Percentiles rank a stretch among this genome's conserved stretches.
These are phyloP conservation scores for Balansia obtecta DNA, from an alignment of 2,329 filamentous ascomycete species.

Conservation along the genomic window DNA sequence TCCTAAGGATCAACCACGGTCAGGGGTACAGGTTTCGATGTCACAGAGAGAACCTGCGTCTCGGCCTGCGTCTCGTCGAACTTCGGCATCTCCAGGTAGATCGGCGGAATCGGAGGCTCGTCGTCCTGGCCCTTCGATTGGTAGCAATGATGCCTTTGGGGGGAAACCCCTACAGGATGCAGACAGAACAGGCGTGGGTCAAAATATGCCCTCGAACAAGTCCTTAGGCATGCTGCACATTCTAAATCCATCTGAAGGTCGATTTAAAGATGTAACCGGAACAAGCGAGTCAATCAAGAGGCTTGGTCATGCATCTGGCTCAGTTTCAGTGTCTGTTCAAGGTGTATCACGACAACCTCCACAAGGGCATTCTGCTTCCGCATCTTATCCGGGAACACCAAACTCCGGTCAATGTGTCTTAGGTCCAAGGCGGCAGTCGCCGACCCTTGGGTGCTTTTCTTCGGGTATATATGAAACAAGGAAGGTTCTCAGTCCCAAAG, in stretches of 20 bases:
- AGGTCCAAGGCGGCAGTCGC: constrained; percentile 22
- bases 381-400: constrained; percentile 23
- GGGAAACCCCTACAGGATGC: constrained; percentile 10
- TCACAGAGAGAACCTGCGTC: constrained; percentile 47
- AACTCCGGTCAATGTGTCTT: background rate
- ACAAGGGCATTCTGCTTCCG: constrained; percentile 16
- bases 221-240: constrained; percentile 25
- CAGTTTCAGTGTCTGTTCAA: constrained; percentile 11
- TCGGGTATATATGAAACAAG: constrained; percentile 17
- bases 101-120: constrained; percentile 17
- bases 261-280: constrained; percentile 10
- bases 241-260: constrained; percentile 24
- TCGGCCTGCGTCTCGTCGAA: constrained; percentile 38
- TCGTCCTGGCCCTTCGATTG: constrained; percentile 10
- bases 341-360: constrained; percentile 13
- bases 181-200: constrained; percentile 13
- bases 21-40: constrained; percentile 51
- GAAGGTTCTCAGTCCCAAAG: constrained; percentile 20
- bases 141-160: constrained; percentile 14
- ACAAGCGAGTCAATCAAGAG: constrained; percentile 6
- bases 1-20: constrained; percentile 35
- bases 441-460: constrained; percentile 18
- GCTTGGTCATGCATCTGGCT: background rate
- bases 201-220: constrained; percentile 13
- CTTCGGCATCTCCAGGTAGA: constrained; percentile 31